Evolutionary conservation across 2,329 filamentous ascomycete species (phyloP).

Genomic region (Arthrobotrys entomopaga): DNA sequence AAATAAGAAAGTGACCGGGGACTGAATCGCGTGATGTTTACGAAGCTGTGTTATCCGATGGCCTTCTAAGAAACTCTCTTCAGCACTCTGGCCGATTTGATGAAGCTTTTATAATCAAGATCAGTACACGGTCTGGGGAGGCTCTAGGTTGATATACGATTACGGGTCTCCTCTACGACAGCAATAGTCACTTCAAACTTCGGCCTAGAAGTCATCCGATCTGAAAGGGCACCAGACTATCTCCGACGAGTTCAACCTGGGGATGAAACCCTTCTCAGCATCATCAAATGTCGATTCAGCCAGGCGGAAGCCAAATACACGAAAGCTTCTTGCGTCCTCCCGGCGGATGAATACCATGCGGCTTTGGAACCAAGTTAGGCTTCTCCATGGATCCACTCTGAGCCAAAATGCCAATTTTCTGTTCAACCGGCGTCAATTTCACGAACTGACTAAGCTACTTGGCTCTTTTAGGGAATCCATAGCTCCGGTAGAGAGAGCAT

Average conservation of each 20-base stretch:
- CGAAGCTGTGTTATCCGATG: constrained; percentile 54
- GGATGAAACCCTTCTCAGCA: neutral
- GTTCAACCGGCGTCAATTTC: neutral
- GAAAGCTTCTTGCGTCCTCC: constrained; percentile 43
- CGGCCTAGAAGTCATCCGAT: constrained; percentile 15
- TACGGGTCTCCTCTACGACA: constrained; percentile 36
- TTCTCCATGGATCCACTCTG: constrained; percentile 7
- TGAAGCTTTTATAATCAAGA: constrained; percentile 40
- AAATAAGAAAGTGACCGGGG: constrained; percentile 39
- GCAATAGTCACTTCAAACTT: neutral
- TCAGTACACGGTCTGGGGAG: neutral
- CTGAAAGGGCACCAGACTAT: neutral
- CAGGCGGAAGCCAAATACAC: constrained; percentile 42
- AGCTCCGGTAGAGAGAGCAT: constrained; percentile 20
- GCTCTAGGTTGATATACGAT: constrained; percentile 48
- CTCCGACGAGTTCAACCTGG: neutral
- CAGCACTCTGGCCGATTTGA: neutral
- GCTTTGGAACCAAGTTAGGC: constrained; percentile 35
- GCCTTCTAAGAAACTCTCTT: constrained; percentile 37
- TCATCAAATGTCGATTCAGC: constrained; percentile 9
- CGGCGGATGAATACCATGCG: constrained; percentile 27
- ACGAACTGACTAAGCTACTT: neutral
- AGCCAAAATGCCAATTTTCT: too few relatives aligned
- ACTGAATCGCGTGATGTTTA: constrained; percentile 39
- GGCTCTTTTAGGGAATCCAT: constrained; percentile 18